These are phyloP conservation scores for Schizophyllum commune DNA, from an alignment of 1,284 basidiomycete species.

Conservation along the genomic window DNA sequence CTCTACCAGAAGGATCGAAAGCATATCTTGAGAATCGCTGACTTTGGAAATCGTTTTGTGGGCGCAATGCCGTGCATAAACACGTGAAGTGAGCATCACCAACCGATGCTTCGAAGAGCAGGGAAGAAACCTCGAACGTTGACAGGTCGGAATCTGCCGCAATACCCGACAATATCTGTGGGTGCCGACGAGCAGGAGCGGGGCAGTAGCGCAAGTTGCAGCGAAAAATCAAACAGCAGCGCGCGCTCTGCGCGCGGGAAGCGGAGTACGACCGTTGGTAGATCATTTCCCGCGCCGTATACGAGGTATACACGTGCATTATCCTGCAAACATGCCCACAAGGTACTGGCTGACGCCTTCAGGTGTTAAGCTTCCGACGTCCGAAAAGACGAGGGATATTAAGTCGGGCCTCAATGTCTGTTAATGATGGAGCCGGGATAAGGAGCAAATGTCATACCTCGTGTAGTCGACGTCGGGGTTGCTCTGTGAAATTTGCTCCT, in stretches of 20 bases:
- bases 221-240: background rate
- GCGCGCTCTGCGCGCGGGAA: background rate
- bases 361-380: constrained; percentile 87
- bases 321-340: constrained; percentile 84
- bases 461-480: constrained; percentile 84
- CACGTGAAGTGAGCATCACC: background rate
- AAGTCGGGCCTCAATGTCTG: constrained; percentile 61
- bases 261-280: background rate
- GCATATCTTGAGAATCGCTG: background rate
- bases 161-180: background rate
- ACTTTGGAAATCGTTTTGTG: background rate
- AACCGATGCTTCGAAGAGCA: background rate
- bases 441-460: constrained; percentile 35
- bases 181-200: background rate
- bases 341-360: constrained; percentile 88
- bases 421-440: constrained; percentile 4
- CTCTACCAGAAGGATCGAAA: background rate
- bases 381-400: constrained; percentile 86
- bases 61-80: background rate
- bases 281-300: background rate
- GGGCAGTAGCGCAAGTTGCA: background rate
- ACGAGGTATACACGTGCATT: constrained; percentile 9
- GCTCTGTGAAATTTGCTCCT: constrained; percentile 68
- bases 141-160: background rate
- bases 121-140: background rate